Base-by-base conservation (phyloP, 176 grass and related monocot genomes). In the Guadua angustifolia region DNA sequence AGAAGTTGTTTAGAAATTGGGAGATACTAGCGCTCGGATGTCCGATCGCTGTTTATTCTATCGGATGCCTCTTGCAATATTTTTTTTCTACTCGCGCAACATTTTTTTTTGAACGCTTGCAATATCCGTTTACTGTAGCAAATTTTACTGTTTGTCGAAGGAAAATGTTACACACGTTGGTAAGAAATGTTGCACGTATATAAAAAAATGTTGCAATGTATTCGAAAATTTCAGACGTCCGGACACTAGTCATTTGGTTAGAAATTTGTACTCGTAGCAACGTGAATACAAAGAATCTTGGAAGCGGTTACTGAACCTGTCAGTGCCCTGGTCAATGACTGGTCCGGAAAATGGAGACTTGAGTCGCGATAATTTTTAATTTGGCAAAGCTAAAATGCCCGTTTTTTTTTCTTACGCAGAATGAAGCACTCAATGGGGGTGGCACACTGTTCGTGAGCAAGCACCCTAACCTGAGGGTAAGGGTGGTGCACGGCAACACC, bases 401-500 rank as follows among this genome's bases (percentile, higher is more conserved):
- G 55, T 0, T 9, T 7, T 11, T 25, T 52, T 13, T n/a, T 24
- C 19, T 4, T 62, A 4, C 3, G 2, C 83, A 97, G 95, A 98
- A 98, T 18, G 95, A 98, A 74, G 85, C 91, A 0, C 88, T 98
- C 1, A 98, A 98, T 9, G 96, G 93, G 7, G 96, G 96, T 18
- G 96, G 96, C 22, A 92, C 85, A 2, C 91, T 98, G 44, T 98
- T 98, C 43, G 87, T 95, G 46, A 14, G 5, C 83, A 94, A 90
- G 65, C 91, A 98, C 29, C 93, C 87, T 0, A 43, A 98, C 83
- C 86, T 98, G 68, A 69, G 80, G 56, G 91, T 98, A 3, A 65
- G 96, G 77, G 91, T 98, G 36, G 96, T 98, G 52, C 96, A 98
- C 60, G 95, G 95, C 21, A 98, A 98, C 83, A 98, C 95, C 38